Base-by-base conservation (phyloP, 129 eudicot species). In the Gnaphalium uliginosum region DNA sequence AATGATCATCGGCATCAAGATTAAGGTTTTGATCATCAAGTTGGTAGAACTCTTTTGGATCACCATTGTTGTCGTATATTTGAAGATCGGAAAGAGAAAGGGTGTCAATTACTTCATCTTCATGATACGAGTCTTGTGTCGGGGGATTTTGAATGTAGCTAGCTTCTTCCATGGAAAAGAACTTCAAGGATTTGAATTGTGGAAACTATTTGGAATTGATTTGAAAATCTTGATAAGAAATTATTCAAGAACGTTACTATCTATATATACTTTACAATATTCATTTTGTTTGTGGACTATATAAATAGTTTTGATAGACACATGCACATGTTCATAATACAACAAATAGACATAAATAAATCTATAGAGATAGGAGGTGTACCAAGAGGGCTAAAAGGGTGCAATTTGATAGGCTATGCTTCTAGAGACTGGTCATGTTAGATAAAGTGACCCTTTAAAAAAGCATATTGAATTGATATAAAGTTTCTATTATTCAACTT, bases 11-110 rank as follows among this genome's bases (percentile, higher is more conserved):
- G 10, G 4, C 29, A 4, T 86, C 81, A n/a, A 58, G 66, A 24
- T 5, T 19, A 48, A 46, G 59, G 41, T 61, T 60, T 19, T 82
- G 68, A 15, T 82, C 68, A 7, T 79, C 71, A 26, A 79, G 17
- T 26, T 1, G 69, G 33, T 67, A 66, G 4, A 66, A 82, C 25
- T 77, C 76, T 59, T 82, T 82, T 66, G 76, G 75, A 48, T 73
- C 66, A 8, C 65, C 82, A 18, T 71, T 70, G 48, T 78, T 76
- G 57, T 74, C 68, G 56, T 74, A 83, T 53, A 79, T 83, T 30
- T 53, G 22, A 41, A 83, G 65, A 53, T 83, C 86, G 24, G 81
- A 83, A 69, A 83, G 86, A 8, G 86, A 83, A 66, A 78, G 86
- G 0, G 83, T 83, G 65, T 83, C 83, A 4, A 68, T 22, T 26